Evolutionary conservation across 2,329 filamentous ascomycete species (phyloP), one percentile per base, ranked within the genome.

Genomic region (Alternaria conjuncta): DNA sequence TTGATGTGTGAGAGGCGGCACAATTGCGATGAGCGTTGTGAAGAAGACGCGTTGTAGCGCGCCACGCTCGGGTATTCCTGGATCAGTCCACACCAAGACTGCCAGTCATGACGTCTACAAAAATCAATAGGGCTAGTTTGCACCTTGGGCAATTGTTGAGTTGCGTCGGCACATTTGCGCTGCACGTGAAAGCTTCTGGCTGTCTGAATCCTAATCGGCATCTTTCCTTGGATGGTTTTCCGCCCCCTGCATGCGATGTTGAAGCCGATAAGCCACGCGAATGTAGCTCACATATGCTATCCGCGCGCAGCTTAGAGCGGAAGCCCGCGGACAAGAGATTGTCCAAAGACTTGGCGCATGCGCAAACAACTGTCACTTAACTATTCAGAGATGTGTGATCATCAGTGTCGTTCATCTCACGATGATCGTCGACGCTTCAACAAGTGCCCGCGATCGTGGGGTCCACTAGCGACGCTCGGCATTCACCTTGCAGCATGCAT

Each of bases 71-170:
- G 61, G 26, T 63, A 47, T 60, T 53, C 36, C 28, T 60, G 57
- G 26, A 57, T 58, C 47, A 32, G 18, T 61, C 30, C 30, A 45
- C 57, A 57, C 60, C 53, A 55, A 64, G 13, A n/a, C 30, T 36
- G 30, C 20, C 30, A 53, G 65, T 69, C 65, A 66, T 69, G 67
- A 69, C 67, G 67, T 69, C 55, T 58, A 63, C 56, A 54, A 63
- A 58, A 63, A 63, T 59, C 49, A 55, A 44, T 23, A 49, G 23
- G 49, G 47, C 60, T 63, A 63, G 50, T 49, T 41, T 44, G 36
- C 36, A 28, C 32, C 32, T 44, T 55, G 30, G 41, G 9, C 15
- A 55, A n/a, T 55, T 44, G 36, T 13, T 28, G 53, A 44, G 25
- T 26, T 36, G 36, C 36, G 3, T 55, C 56, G 47, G 55, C 49